phyloP scores from a whole-genome alignment of 495 filamentous ascomycete genomes.

The Gamarada debralockiae region DNA sequence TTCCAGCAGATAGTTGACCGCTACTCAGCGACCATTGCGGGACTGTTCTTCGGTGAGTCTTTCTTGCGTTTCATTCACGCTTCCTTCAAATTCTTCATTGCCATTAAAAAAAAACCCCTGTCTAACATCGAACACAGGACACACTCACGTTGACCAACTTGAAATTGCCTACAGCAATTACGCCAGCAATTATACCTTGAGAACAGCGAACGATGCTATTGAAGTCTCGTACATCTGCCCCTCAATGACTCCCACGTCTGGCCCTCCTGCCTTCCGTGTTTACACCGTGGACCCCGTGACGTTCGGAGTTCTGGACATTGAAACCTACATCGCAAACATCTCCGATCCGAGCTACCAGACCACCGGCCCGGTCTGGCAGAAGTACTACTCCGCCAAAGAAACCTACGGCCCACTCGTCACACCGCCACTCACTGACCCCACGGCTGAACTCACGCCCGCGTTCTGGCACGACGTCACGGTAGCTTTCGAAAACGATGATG shows the following conservation, averaged over 20 bases:
- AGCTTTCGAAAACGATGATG: constrained; percentile 32
- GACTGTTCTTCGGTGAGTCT: constrained; percentile 53
- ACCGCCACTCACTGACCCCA: constrained; percentile 32
- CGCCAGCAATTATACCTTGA: constrained; percentile 37
- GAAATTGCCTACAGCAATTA: constrained; percentile 49
- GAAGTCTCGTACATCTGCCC: constrained; percentile 48
- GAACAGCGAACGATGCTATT: constrained; percentile 33
- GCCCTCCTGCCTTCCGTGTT: constrained; percentile 51
- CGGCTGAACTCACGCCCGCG: constrained; percentile 44
- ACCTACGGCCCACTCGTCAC: constrained; percentile 42
- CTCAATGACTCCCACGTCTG: constrained; percentile 48
- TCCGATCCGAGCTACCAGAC: constrained; percentile 36
- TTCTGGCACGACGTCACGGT: constrained; percentile 59
- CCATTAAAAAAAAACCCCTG: neutral
- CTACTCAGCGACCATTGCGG: constrained; percentile 48
- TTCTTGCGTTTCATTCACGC: too few relatives aligned
- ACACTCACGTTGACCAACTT: constrained; percentile 54
- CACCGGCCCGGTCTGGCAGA: constrained; percentile 40
- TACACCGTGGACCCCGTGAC: constrained; percentile 53
- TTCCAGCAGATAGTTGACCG: constrained; percentile 52
- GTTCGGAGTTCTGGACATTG: constrained; percentile 47
- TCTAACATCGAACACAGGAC: constrained; percentile 26
- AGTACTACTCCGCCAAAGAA: constrained; percentile 51
- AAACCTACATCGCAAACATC: constrained; percentile 50
- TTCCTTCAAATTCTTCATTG: too few relatives aligned